Percentiles rank a stretch among this genome's conserved stretches.
These are phyloP conservation scores for Boletus vermiculosoides DNA, from an alignment of 768 basidiomycete genomes.

Conservation along the genomic window DNA sequence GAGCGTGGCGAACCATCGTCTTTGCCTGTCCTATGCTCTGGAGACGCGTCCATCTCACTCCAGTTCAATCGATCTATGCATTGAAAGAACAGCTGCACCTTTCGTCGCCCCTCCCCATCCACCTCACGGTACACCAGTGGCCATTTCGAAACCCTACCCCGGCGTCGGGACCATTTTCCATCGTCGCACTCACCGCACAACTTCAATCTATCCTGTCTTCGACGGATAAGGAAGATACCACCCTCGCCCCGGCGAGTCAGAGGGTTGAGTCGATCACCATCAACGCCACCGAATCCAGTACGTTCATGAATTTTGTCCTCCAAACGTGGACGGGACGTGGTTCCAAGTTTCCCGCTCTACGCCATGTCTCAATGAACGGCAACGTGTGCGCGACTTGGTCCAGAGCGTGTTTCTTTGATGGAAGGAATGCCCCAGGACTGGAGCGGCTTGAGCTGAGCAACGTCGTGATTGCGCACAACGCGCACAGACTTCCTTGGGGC, in stretches of 20 bases:
- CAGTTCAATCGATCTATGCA: slow-evolving; percentile 4
- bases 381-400: slow-evolving; percentile 21
- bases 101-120: slow-evolving; percentile 15
- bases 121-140: slow-evolving; percentile 20
- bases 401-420: slow-evolving; percentile 18
- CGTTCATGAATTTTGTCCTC: slow-evolving; percentile 19
- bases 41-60: slow-evolving; percentile 20
- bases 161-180: slow-evolving; percentile 9
- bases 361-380: slow-evolving; percentile 11
- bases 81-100: slow-evolving; percentile 17
- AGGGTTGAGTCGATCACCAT: slow-evolving; percentile 18
- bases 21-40: slow-evolving; percentile 22
- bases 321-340: slow-evolving; percentile 17
- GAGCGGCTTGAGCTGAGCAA: slow-evolving; percentile 19
- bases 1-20: slow-evolving; percentile 12
- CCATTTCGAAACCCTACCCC: slow-evolving; percentile 15
- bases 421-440: slow-evolving; percentile 12
- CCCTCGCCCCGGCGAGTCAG: slow-evolving; percentile 3
- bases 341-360: slow-evolving; percentile 13
- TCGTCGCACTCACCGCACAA: slow-evolving; percentile 15
- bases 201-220: slow-evolving; percentile 16
- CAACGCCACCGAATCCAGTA: slow-evolving; percentile 14
- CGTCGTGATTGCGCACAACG: slow-evolving; percentile 13
- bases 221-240: not conserved
- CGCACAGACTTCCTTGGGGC: slow-evolving; percentile 10